A percentile compares a stretch with the other conserved stretches of the same genome.
These are phyloP conservation scores for Xylaria castorea DNA, from an alignment of 495 filamentous ascomycete species.

Conservation along the genomic window DNA sequence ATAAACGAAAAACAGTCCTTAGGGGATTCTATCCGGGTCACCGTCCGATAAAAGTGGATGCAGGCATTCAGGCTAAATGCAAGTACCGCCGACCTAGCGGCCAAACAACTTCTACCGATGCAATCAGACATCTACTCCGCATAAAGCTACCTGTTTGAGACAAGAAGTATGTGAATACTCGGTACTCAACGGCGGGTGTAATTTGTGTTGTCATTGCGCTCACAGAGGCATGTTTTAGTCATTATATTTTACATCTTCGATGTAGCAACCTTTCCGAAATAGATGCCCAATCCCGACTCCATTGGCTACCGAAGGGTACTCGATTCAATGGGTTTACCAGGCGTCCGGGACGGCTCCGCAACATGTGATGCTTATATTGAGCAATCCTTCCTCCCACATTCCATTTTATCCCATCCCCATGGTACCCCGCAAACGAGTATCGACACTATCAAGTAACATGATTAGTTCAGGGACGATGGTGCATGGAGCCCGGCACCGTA, in stretches of 20 bases:
- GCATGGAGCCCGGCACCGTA: background rate
- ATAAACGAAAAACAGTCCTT: background rate
- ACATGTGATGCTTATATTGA: background rate
- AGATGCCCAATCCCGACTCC: background rate
- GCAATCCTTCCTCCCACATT: background rate
- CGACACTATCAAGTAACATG: background rate
- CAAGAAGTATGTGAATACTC: background rate
- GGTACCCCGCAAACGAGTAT: background rate
- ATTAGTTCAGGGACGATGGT: background rate
- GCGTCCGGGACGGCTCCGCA: background rate
- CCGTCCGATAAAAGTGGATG: constrained; percentile 26
- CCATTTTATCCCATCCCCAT: constrained; percentile 24
- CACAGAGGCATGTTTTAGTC: background rate
- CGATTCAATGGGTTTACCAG: background rate
- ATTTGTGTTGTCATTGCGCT: background rate
- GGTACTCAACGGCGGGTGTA: background rate
- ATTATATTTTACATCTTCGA: background rate
- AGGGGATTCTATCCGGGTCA: background rate
- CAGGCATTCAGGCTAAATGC: constrained; percentile 41
- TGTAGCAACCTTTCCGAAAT: background rate
- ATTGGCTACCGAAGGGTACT: no score
- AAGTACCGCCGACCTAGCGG: background rate
- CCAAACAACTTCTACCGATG: background rate
- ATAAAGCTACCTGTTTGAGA: background rate
- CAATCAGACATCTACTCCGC: constrained; percentile 1